phyloP scores from a whole-genome alignment of 306 rosid species.

The Echinosophora koreensis region DNA sequence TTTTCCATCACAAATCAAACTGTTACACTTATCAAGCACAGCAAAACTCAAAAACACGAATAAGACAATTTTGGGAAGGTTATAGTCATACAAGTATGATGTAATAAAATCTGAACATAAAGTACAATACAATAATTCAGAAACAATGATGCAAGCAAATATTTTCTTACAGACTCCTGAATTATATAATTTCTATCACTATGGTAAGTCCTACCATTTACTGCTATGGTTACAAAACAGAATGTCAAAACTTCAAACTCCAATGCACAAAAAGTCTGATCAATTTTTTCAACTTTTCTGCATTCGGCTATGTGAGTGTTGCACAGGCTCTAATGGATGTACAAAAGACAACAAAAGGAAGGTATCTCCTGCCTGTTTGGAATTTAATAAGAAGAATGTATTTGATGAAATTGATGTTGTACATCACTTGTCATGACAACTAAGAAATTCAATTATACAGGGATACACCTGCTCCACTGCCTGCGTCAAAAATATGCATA shows the following conservation, averaged over 20 bases:
- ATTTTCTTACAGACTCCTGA: slow-evolving; percentile 26
- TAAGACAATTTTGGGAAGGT: slow-evolving; percentile 23
- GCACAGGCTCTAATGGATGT: slow-evolving; percentile 13
- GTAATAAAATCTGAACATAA: slow-evolving; percentile 43
- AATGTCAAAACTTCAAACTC: slow-evolving; percentile 32
- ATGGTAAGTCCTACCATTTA: slow-evolving; percentile 23
- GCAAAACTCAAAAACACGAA: slow-evolving; percentile 8
- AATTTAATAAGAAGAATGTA: slow-evolving; percentile 37
- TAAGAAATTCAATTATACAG: slow-evolving; percentile 78
- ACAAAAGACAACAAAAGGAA: slow-evolving; percentile 21
- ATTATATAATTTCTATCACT: slow-evolving; percentile 39
- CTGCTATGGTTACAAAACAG: slow-evolving; percentile 40
- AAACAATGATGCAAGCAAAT: slow-evolving; percentile 12
- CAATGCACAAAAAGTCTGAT: slow-evolving; percentile 34
- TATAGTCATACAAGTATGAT: background rate
- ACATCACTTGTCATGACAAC: slow-evolving; percentile 65
- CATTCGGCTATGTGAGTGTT: slow-evolving; percentile 4
- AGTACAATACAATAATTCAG: slow-evolving; percentile 33
- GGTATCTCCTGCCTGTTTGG: slow-evolving; percentile 42
- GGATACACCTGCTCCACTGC: slow-evolving; percentile 92
- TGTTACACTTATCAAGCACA: background rate
- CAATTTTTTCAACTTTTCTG: slow-evolving; percentile 40
- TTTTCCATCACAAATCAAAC: background rate
- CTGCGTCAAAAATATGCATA: slow-evolving; percentile 53
- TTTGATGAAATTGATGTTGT: slow-evolving; percentile 39